Percentiles rank a stretch among this genome's conserved stretches.
phyloP scores from a whole-genome alignment of 1,139 yeast genomes.

The Pichia sp. region DNA sequence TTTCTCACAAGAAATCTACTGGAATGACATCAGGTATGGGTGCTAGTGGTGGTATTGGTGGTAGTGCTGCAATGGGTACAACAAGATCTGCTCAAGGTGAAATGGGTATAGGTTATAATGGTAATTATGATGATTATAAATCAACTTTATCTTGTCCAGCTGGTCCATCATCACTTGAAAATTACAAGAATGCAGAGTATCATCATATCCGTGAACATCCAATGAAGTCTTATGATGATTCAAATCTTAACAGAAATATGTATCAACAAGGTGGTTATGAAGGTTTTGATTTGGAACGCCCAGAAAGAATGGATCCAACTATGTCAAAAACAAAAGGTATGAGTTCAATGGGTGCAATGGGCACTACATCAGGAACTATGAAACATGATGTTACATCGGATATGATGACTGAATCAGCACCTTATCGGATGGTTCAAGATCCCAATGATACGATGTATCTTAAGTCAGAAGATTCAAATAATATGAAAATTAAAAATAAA shows the following conservation, averaged over 20 bases:
- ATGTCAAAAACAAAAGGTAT: no score
- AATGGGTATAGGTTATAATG: not conserved
- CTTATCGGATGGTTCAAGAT: constrained; percentile 15
- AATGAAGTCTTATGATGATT: no score
- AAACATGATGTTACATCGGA: constrained; percentile 5
- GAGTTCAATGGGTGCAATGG: not conserved
- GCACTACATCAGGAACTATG: no score
- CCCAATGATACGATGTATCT: constrained; percentile 7
- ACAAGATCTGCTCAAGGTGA: no score
- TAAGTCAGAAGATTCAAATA: constrained; percentile 4
- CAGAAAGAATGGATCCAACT: no score
- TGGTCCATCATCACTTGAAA: not conserved
- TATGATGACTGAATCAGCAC: constrained; percentile 11
- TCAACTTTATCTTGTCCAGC: not conserved
- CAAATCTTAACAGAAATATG: no score
- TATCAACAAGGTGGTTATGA: not conserved
- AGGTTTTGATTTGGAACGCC: no score
- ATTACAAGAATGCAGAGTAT: not conserved
- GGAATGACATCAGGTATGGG: not conserved
- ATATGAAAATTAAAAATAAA: constrained; percentile 5
- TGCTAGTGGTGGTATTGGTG: not conserved
- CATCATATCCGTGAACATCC: not conserved
- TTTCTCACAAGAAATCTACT: no score
- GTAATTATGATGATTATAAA: not conserved
- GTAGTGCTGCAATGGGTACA: not conserved